Evolutionary conservation across 208 protist species (phyloP), one percentile per base, ranked within the genome.

Genomic region (Wallacemonas sp.): DNA sequence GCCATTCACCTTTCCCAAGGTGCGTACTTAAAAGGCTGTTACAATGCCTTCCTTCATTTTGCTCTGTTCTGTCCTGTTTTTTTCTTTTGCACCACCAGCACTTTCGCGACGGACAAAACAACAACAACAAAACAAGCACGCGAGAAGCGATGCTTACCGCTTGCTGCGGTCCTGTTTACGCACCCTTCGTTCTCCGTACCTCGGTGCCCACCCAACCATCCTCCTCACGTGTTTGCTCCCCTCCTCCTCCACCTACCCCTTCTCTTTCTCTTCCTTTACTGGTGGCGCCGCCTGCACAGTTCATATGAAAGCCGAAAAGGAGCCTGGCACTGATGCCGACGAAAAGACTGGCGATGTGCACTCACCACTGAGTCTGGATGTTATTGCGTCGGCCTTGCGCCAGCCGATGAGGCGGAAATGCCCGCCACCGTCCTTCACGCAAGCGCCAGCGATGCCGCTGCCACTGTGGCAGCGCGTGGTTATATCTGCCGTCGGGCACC

Each of bases 381-480:
- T 37, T 3, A 27, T 57, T 19, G 50, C 50, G 0, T 57, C 50
- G 3, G 50, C 50, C n/a, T 32, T 57, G 15, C 26, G 50, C 3
- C 50, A 57, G 32, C 68, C 65, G 38, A 41, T 39, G 6, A 61
- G 65, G 24, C 57, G 64, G 52, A 39, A 60, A 10, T 37, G 77
- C 9, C 66, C 71, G 1, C 37, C 73, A 17, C 76, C 69, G 8
- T 87, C 83, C 21, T 86, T 85, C 53, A 50, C 72, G 0, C 36
- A 68, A 9, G 72, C 79, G 0, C 89, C 85, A 1, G 46, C 39
- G 6, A 50, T 63, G 3, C 73, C 71, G 4, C 71, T 93, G 27
- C 79, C 86, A 5, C 54, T 82, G 3, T 92, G 89, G 86, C 82
- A 92, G 54, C 75, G 74, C 17, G 76, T 93, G 9, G 52, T 60